Percentiles rank a stretch among this genome's conserved stretches.
These are phyloP conservation scores for Aspergillus thermomutatus DNA, from an alignment of 2,329 filamentous ascomycete genomes.

Conservation along the genomic window DNA sequence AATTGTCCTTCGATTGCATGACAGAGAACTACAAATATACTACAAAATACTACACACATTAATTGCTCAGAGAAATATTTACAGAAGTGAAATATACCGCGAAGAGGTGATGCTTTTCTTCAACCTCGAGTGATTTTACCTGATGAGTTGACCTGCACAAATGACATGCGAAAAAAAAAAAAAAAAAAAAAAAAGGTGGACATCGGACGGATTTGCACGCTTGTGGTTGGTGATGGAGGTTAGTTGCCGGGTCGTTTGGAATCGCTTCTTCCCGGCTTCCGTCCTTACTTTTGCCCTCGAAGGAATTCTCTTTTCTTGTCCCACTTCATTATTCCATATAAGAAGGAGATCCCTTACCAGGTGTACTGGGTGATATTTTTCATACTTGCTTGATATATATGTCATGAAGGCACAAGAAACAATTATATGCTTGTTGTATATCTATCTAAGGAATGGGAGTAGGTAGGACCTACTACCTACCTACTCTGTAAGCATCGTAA, in stretches of 20 bases:
- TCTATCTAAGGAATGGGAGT: neutral
- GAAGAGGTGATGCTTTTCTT: neutral
- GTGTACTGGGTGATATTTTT: neutral
- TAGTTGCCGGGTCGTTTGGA: slow-evolving; percentile 8
- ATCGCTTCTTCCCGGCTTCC: slow-evolving; percentile 17
- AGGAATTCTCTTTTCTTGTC: neutral
- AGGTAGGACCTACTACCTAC: neutral
- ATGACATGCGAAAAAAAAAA: slow-evolving; percentile 1
- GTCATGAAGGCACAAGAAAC: neutral
- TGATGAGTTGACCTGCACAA: neutral
- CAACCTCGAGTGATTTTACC: neutral
- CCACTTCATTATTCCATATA: neutral
- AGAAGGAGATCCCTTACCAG: neutral
- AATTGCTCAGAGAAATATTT: neutral
- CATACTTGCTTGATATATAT: neutral
- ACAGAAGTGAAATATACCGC: neutral
- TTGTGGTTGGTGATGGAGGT: slow-evolving; percentile 11
- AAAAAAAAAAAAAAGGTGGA: slow-evolving; percentile 13
- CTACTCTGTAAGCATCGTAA: neutral
- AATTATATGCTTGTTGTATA: neutral
- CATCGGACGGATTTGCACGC: slow-evolving; percentile 9
- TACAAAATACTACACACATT: neutral
- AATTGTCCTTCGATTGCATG: neutral
- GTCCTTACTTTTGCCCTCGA: neutral
- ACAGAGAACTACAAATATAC: neutral